Evolutionary conservation across 192 early-diverging fungal species (phyloP), one percentile per base, ranked within the genome.

Genomic region (Lobosporangium transversale): DNA sequence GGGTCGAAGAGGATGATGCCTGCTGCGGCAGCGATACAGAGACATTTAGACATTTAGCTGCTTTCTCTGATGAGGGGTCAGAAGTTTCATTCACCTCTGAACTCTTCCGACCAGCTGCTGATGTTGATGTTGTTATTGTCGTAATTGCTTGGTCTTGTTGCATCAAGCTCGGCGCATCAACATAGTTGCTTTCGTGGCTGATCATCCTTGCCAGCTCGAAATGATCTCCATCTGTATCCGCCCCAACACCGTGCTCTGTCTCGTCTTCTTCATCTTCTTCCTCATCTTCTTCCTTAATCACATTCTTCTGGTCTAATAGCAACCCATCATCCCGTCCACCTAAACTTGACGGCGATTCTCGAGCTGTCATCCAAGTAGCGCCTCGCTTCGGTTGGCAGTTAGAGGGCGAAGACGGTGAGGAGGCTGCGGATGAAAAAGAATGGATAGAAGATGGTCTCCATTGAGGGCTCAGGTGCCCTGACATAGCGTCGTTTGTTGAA

Each of bases 361-460:
- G 49, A 17, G 71, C 71, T 12, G 71, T 75, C 0, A 50, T 35
- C 71, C 71, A 75, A 0, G 71, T 66, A 18, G 49, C 43, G 1
- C 62, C 71, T 14, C 63, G 55, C 40, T 65, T 48, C 15, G 60
- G n/a, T n/a, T n/a, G n/a, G n/a, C n/a, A n/a, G n/a, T n/a, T n/a
- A n/a, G n/a, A n/a, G n/a, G n/a, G n/a, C n/a, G n/a, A n/a, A n/a
- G n/a, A n/a, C n/a, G n/a, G n/a, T n/a, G n/a, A n/a, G n/a, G n/a
- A n/a, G n/a, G n/a, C n/a, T n/a, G n/a, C n/a, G n/a, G n/a, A n/a
- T n/a, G n/a, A n/a, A n/a, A n/a, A n/a, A n/a, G n/a, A n/a, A n/a
- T n/a, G n/a, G n/a, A n/a, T n/a, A n/a, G n/a, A n/a, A n/a, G n/a
- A n/a, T 42, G 40, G 40, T 42, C 9, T 17, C 17, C 17, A 17